Percentiles rank a stretch among this genome's conserved stretches.
phyloP scores from a whole-genome alignment of 768 basidiomycete species.

The Mycena capillaripes region DNA sequence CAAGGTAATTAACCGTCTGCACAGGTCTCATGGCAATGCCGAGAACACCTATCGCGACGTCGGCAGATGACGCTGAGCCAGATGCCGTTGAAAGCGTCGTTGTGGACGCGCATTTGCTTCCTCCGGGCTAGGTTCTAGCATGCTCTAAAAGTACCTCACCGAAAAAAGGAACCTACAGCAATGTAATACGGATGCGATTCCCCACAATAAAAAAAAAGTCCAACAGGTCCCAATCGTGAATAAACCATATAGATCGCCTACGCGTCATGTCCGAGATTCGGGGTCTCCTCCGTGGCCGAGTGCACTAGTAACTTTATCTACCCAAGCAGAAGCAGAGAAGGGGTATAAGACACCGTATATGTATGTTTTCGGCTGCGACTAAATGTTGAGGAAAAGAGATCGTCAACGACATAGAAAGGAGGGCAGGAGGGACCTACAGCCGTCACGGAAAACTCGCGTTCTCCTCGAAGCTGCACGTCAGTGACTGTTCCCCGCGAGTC shows the following conservation, averaged over 20 bases:
- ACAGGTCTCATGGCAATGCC: slow-evolving; percentile 98
- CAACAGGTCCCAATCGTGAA: slow-evolving; percentile 29
- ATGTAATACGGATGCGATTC: slow-evolving; percentile 14
- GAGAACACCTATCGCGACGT: slow-evolving; percentile 85
- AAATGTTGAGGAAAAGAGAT: background rate
- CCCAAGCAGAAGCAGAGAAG: slow-evolving; percentile 31
- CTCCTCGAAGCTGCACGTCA: slow-evolving; percentile 66
- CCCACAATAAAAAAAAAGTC: slow-evolving; percentile 5
- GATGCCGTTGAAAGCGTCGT: slow-evolving; percentile 61
- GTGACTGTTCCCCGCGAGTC: slow-evolving; percentile 60
- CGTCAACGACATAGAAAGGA: background rate
- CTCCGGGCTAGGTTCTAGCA: slow-evolving; percentile 82
- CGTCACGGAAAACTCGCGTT: slow-evolving; percentile 71
- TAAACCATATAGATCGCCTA: slow-evolving; percentile 14
- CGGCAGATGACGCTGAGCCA: slow-evolving; percentile 65
- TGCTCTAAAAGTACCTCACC: background rate
- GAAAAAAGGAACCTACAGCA: slow-evolving; percentile 31
- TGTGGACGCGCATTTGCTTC: slow-evolving; percentile 94
- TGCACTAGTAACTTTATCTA: slow-evolving; percentile 22
- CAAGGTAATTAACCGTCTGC: slow-evolving; percentile 14
- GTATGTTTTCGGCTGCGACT: slow-evolving; percentile 53
- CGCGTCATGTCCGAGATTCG: slow-evolving; percentile 27
- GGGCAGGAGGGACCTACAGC: slow-evolving; percentile 60
- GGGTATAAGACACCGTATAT: slow-evolving; percentile 58
- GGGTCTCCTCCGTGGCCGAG: slow-evolving; percentile 28